Conservation (phyloP, 2,329 filamentous ascomycete genomes). For the Cryoendolithus antarcticus region DNA sequence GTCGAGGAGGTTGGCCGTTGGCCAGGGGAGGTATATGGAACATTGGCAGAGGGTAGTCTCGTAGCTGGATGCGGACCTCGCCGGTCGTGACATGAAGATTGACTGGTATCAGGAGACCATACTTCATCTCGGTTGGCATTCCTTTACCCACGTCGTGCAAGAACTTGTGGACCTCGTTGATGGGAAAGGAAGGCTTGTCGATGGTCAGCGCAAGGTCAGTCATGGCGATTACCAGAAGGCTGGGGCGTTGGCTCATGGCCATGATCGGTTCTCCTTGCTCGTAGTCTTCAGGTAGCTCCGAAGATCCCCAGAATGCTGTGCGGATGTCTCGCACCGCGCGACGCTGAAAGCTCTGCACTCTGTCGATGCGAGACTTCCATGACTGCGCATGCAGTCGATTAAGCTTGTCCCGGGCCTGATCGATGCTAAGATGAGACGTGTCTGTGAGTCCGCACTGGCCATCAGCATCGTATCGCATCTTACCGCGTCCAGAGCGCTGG, state of each 20-base stretch:
- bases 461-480: slow-evolving; percentile 66
- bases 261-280: slow-evolving; percentile 78
- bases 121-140: slow-evolving; percentile 84
- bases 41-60: slow-evolving; percentile 88
- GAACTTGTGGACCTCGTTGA: slow-evolving; percentile 70
- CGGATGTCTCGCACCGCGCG: slow-evolving; percentile 68
- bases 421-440: slow-evolving; percentile 57
- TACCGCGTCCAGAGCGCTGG: slow-evolving; percentile 17
- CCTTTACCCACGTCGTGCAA: slow-evolving; percentile 88
- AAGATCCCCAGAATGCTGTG: slow-evolving; percentile 66
- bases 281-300: slow-evolving; percentile 67
- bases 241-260: slow-evolving; percentile 71
- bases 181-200: slow-evolving; percentile 85
- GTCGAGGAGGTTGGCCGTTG: slow-evolving; percentile 61
- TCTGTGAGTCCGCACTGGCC: slow-evolving; percentile 60
- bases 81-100: slow-evolving; percentile 81
- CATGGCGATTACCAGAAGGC: slow-evolving; percentile 66
- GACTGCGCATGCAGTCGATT: slow-evolving; percentile 73
- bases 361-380: slow-evolving; percentile 86
- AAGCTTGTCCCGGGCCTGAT: slow-evolving; percentile 64
- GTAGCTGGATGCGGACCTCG: slow-evolving; percentile 71
- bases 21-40: slow-evolving; percentile 80
- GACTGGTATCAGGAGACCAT: slow-evolving; percentile 81
- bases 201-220: slow-evolving; percentile 74
- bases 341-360: slow-evolving; percentile 55